A percentile compares a stretch with the other conserved stretches of the same genome.
phyloP scores from a whole-genome alignment of 768 basidiomycete genomes.

The Phlegmacium glaucopus region DNA sequence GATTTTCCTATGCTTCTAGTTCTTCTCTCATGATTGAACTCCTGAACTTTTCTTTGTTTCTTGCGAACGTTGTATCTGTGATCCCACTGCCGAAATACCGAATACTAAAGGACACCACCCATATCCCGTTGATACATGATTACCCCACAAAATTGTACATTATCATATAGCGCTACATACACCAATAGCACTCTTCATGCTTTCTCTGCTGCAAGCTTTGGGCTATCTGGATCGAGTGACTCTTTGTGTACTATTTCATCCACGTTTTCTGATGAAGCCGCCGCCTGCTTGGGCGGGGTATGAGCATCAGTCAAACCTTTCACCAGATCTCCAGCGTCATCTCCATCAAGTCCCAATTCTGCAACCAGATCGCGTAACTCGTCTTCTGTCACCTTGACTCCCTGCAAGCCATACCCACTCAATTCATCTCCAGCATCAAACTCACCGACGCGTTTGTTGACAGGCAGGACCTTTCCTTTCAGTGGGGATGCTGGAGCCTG shows the following conservation, averaged over 20 bases:
- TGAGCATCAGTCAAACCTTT: constrained; percentile 49
- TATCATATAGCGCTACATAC: not conserved
- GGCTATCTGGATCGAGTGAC: too few relatives aligned
- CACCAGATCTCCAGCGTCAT: constrained; percentile 74
- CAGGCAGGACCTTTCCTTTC: constrained; percentile 33
- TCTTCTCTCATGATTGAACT: too few relatives aligned
- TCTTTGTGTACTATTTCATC: not conserved
- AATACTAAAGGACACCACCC: too few relatives aligned
- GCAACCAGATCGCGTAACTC: constrained; percentile 69
- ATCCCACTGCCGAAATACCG: too few relatives aligned
- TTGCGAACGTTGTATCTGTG: too few relatives aligned
- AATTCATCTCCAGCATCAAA: constrained; percentile 70
- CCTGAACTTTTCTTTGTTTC: too few relatives aligned
- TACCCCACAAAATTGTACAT: too few relatives aligned
- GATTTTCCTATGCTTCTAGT: too few relatives aligned
- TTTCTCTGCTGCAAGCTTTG: not conserved
- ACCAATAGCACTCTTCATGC: constrained; percentile 3
- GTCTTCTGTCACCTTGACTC: constrained; percentile 72
- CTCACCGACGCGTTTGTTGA: constrained; percentile 52
- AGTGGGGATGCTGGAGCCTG: constrained; percentile 31
- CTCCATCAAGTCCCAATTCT: constrained; percentile 72
- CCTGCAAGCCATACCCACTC: constrained; percentile 68
- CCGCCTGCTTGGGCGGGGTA: constrained; percentile 10
- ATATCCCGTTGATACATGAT: too few relatives aligned
- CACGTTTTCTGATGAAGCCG: not conserved